A percentile compares a stretch with the other conserved stretches of the same genome.
These are phyloP conservation scores for Jaapia argillacea DNA, from an alignment of 768 basidiomycete species.

Conservation along the genomic window DNA sequence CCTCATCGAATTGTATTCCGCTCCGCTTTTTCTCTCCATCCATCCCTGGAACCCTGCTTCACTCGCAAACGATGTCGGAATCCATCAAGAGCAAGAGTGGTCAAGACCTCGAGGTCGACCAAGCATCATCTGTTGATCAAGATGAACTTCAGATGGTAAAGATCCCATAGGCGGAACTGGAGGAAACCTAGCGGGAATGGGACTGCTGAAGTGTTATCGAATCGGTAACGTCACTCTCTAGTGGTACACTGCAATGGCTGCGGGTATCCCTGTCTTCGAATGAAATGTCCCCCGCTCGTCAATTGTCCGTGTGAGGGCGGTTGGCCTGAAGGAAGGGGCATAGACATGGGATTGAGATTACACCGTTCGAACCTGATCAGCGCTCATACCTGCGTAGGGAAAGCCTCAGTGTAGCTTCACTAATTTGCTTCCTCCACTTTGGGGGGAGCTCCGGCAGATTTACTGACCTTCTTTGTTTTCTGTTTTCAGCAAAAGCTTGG, in stretches of 20 bases:
- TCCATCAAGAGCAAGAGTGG: constrained; percentile 7
- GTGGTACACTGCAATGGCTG: constrained; percentile 74
- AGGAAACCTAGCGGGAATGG: constrained; percentile 19
- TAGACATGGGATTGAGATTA: constrained; percentile 77
- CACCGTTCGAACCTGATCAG: constrained; percentile 98
- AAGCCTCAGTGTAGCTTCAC: constrained; percentile 67
- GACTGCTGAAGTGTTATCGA: constrained; percentile 25
- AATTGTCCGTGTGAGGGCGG: constrained; percentile 14
- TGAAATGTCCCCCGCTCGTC: constrained; percentile 13
- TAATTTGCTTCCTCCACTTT: constrained; percentile 28
- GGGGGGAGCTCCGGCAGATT: constrained; percentile 26
- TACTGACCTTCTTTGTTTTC: constrained; percentile 37
- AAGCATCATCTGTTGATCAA: constrained; percentile 22
- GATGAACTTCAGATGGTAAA: constrained; percentile 56
- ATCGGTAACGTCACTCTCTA: constrained; percentile 68
- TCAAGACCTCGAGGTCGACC: constrained; percentile 13
- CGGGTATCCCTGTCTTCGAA: constrained; percentile 67
- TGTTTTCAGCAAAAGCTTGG: constrained; percentile 54
- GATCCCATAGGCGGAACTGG: constrained; percentile 12
- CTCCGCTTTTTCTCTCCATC: not conserved
- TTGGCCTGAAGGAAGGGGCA: constrained; percentile 16
- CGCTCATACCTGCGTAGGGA: constrained; percentile 98
- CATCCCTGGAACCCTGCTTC: constrained; percentile 6
- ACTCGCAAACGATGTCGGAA: not conserved
- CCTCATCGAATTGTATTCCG: not conserved